Base-by-base conservation (phyloP, 2,329 filamentous ascomycete species). In the Monosporascus sp. region DNA sequence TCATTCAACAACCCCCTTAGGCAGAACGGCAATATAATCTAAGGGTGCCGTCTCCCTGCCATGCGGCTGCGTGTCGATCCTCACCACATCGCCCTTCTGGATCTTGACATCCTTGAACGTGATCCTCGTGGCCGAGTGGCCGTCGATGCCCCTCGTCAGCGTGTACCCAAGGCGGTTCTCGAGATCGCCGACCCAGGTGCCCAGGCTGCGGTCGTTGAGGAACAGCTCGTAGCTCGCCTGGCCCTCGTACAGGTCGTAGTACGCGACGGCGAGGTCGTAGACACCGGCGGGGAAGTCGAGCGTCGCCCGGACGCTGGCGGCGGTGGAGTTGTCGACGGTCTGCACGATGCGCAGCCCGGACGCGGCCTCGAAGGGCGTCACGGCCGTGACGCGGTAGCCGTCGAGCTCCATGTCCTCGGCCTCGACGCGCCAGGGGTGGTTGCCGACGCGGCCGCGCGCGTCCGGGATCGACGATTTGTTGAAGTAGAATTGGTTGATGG, bases 371-470 rank as follows among this genome's bases (percentile, higher is more conserved):
- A 80, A 81, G 0, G 86, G 86, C 8, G 63, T 74, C 1, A 87
- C 82, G 1, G 63, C 57, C 22, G 80, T 78, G 0, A 70, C 56
- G 51, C 74, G 67, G 68, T 89, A 89, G 0, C 81, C 81, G 7
- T 74, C 70, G 1, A 88, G 71, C 0, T 68, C 59, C 85, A 89
- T 88, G 51, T 70, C 71, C 68, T 89, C 86, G 1, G 85, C 85
- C 71, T 89, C 86, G 46, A 89, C 78, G n/a, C 86, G 79, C 68
- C 79, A 85, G 0, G 79, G 78, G 65, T 89, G 80, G 55, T 82
- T 73, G 1, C 78, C 76, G 0, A 88, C 85, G 9, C 86, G 77
- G 2, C 72, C 72, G 0, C 60, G 60, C 20, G 76, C 70, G 58
- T 89, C 86, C 0, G 78, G 65, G 44, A 89, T 87, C 2, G 77